Base-by-base conservation (phyloP, 2,329 filamentous ascomycete genomes). In the Parasarocladium wereldwijsianum region DNA sequence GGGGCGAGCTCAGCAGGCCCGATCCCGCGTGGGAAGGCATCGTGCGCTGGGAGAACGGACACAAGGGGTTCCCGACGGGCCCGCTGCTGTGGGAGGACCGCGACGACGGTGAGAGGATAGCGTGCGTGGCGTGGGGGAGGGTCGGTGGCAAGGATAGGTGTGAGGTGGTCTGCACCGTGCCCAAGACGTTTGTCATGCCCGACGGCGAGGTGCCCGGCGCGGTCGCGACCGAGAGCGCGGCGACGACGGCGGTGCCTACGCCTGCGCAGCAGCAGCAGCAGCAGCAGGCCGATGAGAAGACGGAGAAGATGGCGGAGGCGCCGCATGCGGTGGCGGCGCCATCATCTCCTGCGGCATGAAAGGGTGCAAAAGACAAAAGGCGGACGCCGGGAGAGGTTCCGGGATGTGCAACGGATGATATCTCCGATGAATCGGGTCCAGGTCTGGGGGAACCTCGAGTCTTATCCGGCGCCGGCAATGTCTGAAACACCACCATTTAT, bases 1-100 rank as follows among this genome's bases (percentile, higher is more conserved):
- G 80, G 57, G 84, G 83, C 32, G 70, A 82, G 36, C 60, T 76
- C 52, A 76, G 80, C 6, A 66, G 71, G 30, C 55, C 86, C n/a
- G 86, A 93, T 40, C 67, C 70, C 1, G 49, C 53, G 18, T 64
- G 70, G 49, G 51, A 59, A 23, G 58, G 60, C 13, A 47, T 62
- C 22, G 45, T 66, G 13, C 43, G 50, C 9, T 76, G 67, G 63
- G 62, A 67, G 41, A 58, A 60, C 24, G 66, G 60, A 4, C 42
- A 61, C 42, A 57, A 47, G n/a, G 49, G 50, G 3, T 73, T 77
- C 42, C 70, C 68, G 1, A 44, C 51, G 4, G 70, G 71, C 0
- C 71, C 72, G 1, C 47, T 71, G 43, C 54, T 68, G 37, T 76
- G 71, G 72, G 49, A 59, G 26, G 55, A 63, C n/a, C 37, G 42